phyloP scores from a whole-genome alignment of 768 basidiomycete species.

The Boletus sensibilis region DNA sequence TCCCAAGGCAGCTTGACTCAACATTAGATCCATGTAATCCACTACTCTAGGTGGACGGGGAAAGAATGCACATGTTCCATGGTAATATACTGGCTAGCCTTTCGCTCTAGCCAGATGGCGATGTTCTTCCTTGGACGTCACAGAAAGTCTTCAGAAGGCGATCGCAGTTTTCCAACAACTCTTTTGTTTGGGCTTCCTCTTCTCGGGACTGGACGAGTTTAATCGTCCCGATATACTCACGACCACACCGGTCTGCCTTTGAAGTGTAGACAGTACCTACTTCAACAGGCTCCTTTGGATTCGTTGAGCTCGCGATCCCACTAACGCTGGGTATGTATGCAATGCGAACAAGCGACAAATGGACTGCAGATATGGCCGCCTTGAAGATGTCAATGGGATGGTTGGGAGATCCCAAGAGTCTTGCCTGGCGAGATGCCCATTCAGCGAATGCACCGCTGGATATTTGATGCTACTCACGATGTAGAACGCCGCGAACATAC shows the following conservation, averaged over 20 bases:
- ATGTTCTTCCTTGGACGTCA: slow-evolving; percentile 30
- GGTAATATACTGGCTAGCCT: neutral
- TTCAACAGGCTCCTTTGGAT: slow-evolving; percentile 16
- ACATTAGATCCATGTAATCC: slow-evolving; percentile 3
- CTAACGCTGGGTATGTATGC: slow-evolving; percentile 42
- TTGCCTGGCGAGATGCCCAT: slow-evolving; percentile 47
- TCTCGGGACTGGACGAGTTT: slow-evolving; percentile 53
- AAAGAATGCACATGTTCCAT: neutral
- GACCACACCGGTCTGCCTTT: slow-evolving; percentile 56
- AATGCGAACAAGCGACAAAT: slow-evolving; percentile 62
- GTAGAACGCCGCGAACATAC: slow-evolving; percentile 60
- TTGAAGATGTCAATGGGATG: slow-evolving; percentile 63
- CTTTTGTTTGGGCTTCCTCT: slow-evolving; percentile 44
- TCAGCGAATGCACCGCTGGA: slow-evolving; percentile 1
- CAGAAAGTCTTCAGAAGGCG: slow-evolving; percentile 43
- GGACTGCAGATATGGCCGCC: slow-evolving; percentile 64
- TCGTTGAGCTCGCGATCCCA: neutral
- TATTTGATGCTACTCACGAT: slow-evolving; percentile 45
- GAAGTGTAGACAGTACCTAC: slow-evolving; percentile 49
- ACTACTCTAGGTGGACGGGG: neutral
- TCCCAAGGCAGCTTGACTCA: neutral
- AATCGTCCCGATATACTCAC: slow-evolving; percentile 47
- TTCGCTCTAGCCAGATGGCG: slow-evolving; percentile 15
- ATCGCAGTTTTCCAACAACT: slow-evolving; percentile 58
- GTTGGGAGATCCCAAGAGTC: slow-evolving; percentile 62